Evolutionary conservation across 108 stramenopile species (phyloP).

Genomic region (Nitzschia sp.): DNA sequence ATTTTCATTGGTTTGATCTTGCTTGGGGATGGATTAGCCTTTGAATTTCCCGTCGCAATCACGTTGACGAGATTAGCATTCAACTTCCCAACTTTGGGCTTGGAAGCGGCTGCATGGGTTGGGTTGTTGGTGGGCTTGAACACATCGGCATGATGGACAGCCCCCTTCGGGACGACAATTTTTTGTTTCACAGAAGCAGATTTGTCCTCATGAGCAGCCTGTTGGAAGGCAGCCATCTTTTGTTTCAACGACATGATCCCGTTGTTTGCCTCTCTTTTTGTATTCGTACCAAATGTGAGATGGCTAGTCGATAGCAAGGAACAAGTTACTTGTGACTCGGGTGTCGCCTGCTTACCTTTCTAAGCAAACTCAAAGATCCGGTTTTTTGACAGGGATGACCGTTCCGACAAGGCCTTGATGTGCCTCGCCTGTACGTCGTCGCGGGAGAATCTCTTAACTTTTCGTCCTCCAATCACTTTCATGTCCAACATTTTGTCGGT

Average conservation of each 20-base stretch:
- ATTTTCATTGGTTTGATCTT: background rate
- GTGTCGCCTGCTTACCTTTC: no score
- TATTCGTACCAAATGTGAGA: no score
- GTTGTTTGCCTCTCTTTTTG: background rate
- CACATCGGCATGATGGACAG: background rate
- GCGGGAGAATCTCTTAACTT: background rate
- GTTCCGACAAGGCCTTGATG: background rate
- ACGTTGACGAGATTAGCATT: conserved; percentile 9
- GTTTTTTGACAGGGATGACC: background rate
- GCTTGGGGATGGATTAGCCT: background rate
- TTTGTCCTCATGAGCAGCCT: conserved; percentile 7
- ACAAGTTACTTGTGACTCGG: no score
- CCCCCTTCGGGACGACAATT: background rate
- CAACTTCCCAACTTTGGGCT: conserved; percentile 4
- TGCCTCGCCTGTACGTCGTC: background rate
- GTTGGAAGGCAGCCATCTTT: conserved; percentile 22
- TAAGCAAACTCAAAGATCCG: background rate
- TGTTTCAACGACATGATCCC: conserved; percentile 6
- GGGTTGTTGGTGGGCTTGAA: background rate
- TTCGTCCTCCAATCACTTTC: no score
- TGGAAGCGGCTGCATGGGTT: background rate
- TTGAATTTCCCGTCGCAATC: background rate
- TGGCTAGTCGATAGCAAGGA: no score
- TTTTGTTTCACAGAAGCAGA: background rate
- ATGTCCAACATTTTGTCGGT: no score